Evolutionary conservation across 2,329 filamentous ascomycete species (phyloP).

Genomic region (Zalaria obscura): DNA sequence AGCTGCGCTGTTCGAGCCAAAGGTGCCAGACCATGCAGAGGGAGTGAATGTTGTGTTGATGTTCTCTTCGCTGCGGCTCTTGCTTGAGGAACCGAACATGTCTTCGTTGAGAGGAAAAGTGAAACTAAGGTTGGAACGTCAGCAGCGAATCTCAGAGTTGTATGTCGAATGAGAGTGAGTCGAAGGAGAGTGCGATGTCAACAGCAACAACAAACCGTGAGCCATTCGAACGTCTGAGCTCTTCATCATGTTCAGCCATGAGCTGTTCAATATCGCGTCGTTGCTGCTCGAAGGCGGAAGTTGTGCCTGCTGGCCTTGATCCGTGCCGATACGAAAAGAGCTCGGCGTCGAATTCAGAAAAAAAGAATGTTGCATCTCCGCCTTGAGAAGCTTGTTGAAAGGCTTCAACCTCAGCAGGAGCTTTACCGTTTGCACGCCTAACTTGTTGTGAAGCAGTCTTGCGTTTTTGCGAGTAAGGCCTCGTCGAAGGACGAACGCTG

Average conservation of each 20-base stretch:
- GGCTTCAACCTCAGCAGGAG: background rate
- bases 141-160: slow-evolving; percentile 3
- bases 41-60: slow-evolving; percentile 36
- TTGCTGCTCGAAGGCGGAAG: too few species aligned
- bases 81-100: slow-evolving; percentile 14
- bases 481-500: background rate
- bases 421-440: background rate
- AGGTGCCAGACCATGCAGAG: slow-evolving; percentile 31
- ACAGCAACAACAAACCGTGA: too few species aligned
- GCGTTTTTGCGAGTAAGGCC: background rate
- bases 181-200: background rate
- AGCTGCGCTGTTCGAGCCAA: slow-evolving; percentile 20
- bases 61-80: slow-evolving; percentile 32
- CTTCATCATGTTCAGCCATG: too few species aligned
- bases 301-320: too few species aligned
- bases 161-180: background rate
- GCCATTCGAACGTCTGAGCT: too few species aligned
- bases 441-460: background rate
- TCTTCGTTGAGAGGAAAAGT: slow-evolving; percentile 12
- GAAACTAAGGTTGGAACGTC: slow-evolving; percentile 13
- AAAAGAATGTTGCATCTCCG: background rate
- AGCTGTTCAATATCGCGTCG: too few species aligned
- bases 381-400: background rate
- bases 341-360: too few species aligned
- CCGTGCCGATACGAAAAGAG: too few species aligned